A percentile compares a stretch with the other conserved stretches of the same genome.
Evolutionary conservation across 495 filamentous ascomycete genomes (phyloP).

Genomic region (Daldinia grandis): DNA sequence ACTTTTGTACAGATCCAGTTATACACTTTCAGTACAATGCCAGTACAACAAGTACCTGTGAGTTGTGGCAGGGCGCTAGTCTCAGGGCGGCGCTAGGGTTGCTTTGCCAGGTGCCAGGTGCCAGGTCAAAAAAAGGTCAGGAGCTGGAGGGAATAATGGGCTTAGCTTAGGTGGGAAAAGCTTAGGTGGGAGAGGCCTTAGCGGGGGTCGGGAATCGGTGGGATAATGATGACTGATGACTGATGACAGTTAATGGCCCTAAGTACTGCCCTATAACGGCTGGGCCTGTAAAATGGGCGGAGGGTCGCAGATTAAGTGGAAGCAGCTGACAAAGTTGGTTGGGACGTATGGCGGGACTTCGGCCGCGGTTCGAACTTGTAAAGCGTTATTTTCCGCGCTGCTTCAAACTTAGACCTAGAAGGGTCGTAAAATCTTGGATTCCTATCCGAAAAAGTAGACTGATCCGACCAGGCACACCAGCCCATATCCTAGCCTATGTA

Average conservation of each 20-base stretch:
- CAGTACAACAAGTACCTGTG: not conserved
- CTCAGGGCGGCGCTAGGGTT: slow-evolving; percentile 3
- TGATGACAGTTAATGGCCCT: too few species aligned
- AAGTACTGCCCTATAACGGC: too few species aligned
- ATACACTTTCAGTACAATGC: not conserved
- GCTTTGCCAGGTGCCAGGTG: not conserved
- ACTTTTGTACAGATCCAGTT: slow-evolving; percentile 3
- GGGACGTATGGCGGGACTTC: slow-evolving; percentile 33
- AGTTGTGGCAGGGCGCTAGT: not conserved
- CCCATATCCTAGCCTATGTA: slow-evolving; percentile 11
- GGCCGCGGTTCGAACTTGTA: slow-evolving; percentile 4
- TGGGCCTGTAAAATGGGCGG: not conserved
- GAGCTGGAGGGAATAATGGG: slow-evolving; percentile 3
- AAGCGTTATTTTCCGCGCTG: slow-evolving; percentile 35
- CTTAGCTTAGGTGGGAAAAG: not conserved
- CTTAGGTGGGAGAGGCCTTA: not conserved
- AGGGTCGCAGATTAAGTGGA: slow-evolving; percentile 22
- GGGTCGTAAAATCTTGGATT: slow-evolving; percentile 15
- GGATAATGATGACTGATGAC: not conserved
- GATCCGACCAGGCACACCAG: slow-evolving; percentile 32
- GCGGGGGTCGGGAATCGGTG: not conserved
- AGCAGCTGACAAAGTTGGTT: slow-evolving; percentile 19
- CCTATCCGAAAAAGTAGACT: slow-evolving; percentile 28
- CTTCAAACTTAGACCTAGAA: slow-evolving; percentile 22
- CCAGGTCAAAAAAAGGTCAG: slow-evolving; percentile 1